Evolutionary conservation across 2,329 filamentous ascomycete species (phyloP), one percentile per base, ranked within the genome.

Genomic region (Claviceps capensis): DNA sequence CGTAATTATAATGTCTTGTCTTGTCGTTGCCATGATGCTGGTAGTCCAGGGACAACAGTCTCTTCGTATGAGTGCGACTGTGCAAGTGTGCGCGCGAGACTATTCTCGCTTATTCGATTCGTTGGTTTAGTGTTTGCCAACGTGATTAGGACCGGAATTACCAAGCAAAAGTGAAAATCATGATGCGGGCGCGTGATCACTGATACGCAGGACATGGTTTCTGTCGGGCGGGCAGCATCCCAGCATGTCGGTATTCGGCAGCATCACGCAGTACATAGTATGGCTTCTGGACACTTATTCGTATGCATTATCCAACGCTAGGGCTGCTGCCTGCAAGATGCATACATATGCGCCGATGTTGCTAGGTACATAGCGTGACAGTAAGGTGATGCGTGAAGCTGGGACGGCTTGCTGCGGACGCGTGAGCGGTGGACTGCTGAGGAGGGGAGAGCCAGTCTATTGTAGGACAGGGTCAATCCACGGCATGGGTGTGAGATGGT

Each of bases 71-170:
- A 43, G 43, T 17, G 52, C 48, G 26, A 44, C 37, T 51, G 47
- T 30, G 48, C 22, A 34, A 34, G 52, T 23, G 48, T 36, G 30
- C 41, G n/a, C 17, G 45, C 34, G 26, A 47, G 47, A 17, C 45
- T 42, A 16, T 48, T 40, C 51, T 55, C 53, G 51, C 51, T 55
- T 51, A 55, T 55, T 48, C 48, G 51, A 38, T 37, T 44, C 47
- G 19, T 47, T 4, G 13, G 13, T 17, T 47, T 36, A 13, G 23
- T 42, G 36, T 41, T 47, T 42, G 48, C 11, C n/a, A 43, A n/a
- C 13, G 41, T 38, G 8, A 37, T n/a, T 19, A n/a, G 30, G 36
- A 26, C 16, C 19, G 19, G 23, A 30, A 40, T 26, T 41, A 40
- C 48, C 49, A 11, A 26, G n/a, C 22, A 22, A 14, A 8, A 17